phyloP scores from a whole-genome alignment of 2,329 filamentous ascomycete genomes.

The Chaetothyriales sp. region DNA sequence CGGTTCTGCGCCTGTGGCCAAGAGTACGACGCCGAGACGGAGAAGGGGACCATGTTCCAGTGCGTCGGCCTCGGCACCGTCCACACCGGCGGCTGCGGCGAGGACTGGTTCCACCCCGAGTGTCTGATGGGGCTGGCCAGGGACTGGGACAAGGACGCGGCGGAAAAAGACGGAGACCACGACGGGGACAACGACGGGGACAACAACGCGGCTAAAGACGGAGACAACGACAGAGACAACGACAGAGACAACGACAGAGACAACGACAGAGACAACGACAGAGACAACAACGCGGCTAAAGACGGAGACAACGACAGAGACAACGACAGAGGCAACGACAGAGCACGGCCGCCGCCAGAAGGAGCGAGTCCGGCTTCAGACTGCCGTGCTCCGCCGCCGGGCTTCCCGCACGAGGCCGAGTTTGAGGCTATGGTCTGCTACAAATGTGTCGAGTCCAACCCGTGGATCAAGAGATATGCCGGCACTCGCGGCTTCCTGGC shows the following conservation, averaged over 20 bases:
- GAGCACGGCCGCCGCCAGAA: constrained; percentile 19
- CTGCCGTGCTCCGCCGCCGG: constrained; percentile 55
- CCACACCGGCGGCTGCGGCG: constrained; percentile 78
- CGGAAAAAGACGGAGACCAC: too few species aligned
- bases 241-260: too few species aligned
- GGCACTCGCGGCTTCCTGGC: constrained; percentile 65
- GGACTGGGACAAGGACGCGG: constrained; percentile 50
- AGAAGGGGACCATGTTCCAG: constrained; percentile 97
- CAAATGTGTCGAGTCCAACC: constrained; percentile 75
- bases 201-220: too few species aligned
- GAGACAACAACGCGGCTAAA: too few species aligned
- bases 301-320: too few species aligned
- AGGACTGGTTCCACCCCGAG: constrained; percentile 96
- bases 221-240: too few species aligned
- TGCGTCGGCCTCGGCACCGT: constrained; percentile 71
- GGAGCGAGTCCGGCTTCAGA: constrained; percentile 16
- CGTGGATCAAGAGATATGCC: constrained; percentile 86
- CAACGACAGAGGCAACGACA: too few species aligned
- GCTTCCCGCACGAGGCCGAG: constrained; percentile 76
- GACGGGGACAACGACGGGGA: too few species aligned
- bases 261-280: too few species aligned
- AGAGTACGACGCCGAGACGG: constrained; percentile 73
- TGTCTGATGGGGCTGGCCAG: constrained; percentile 72
- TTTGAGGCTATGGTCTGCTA: constrained; percentile 90
- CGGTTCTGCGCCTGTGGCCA: constrained; percentile 80